Conservation (phyloP, 1,139 yeast genomes). For the Yamadazyma jaroonii region DNA sequence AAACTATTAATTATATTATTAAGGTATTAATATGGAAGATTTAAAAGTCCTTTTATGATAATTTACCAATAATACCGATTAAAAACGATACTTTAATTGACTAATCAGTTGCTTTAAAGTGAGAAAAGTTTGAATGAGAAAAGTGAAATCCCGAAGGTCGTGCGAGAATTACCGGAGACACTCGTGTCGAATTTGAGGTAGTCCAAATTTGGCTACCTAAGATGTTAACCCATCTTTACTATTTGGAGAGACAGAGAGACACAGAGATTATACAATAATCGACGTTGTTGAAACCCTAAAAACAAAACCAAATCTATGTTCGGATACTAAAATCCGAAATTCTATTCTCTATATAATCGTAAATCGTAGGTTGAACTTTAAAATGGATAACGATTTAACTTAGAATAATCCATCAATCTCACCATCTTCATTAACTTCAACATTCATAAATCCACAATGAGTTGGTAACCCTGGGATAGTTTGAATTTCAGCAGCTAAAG, state of each 20-base stretch:
- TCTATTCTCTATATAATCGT: conserved; percentile 1
- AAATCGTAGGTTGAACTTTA: conserved; percentile 7
- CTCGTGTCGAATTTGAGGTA: background rate
- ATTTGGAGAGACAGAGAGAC: no score
- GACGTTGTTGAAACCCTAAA: conserved; percentile 8
- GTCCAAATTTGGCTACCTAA: no score
- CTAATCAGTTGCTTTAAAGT: background rate
- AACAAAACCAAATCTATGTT: conserved; percentile 3
- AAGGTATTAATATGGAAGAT: no score
- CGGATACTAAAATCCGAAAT: no score
- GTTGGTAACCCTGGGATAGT: conserved; percentile 98
- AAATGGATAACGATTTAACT: conserved; percentile 7
- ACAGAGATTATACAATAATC: conserved; percentile 1
- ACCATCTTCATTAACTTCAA: conserved; percentile 89
- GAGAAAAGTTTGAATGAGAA: background rate
- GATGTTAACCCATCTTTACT: no score
- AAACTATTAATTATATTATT: no score
- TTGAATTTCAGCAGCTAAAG: conserved; percentile 95
- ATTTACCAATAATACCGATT: no score
- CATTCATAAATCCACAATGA: conserved; percentile 95
- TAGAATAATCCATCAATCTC: conserved; percentile 93
- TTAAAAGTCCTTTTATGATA: no score
- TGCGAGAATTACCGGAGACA: background rate
- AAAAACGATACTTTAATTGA: no score
- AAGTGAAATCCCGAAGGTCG: conserved; percentile 3